Percentiles rank a stretch among this genome's conserved stretches.
phyloP scores from a whole-genome alignment of 2,329 filamentous ascomycete genomes.

The Colletotrichum graminicola region DNA sequence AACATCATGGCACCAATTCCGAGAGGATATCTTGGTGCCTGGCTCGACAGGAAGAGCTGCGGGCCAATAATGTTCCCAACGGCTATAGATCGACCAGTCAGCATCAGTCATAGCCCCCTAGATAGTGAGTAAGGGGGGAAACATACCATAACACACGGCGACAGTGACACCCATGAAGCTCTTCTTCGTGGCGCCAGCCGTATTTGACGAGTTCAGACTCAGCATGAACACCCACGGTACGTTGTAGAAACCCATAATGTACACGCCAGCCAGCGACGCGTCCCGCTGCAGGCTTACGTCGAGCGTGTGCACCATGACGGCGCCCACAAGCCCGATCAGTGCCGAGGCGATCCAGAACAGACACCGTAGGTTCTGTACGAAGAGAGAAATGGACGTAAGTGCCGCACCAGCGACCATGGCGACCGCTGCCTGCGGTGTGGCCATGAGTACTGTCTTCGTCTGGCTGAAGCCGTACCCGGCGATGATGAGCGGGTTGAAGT shows the following conservation, averaged over 20 bases:
- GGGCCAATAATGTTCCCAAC: conserved; percentile 50
- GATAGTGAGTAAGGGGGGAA: conserved; percentile 2
- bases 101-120: background rate
- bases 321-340: conserved; percentile 45
- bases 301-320: conserved; percentile 47
- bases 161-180: conserved; percentile 48
- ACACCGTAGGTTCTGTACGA: conserved; percentile 48
- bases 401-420: conserved; percentile 47
- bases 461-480: conserved; percentile 71
- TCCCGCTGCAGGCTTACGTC: conserved; percentile 42
- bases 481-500: conserved; percentile 73
- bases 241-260: conserved; percentile 53
- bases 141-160: conserved; percentile 46
- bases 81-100: conserved; percentile 36
- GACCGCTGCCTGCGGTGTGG: conserved; percentile 50
- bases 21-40: conserved; percentile 47
- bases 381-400: conserved; percentile 46
- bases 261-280: conserved; percentile 49
- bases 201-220: conserved; percentile 49
- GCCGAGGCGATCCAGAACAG: conserved; percentile 48
- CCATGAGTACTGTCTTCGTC: conserved; percentile 59
- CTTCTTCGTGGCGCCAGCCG: conserved; percentile 49
- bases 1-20: conserved; percentile 48
- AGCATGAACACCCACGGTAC: conserved; percentile 48
- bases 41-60: conserved; percentile 47